These are phyloP conservation scores for Scheffersomyces amazonensis DNA, from an alignment of 805 yeast genomes.

Conservation along the genomic window DNA sequence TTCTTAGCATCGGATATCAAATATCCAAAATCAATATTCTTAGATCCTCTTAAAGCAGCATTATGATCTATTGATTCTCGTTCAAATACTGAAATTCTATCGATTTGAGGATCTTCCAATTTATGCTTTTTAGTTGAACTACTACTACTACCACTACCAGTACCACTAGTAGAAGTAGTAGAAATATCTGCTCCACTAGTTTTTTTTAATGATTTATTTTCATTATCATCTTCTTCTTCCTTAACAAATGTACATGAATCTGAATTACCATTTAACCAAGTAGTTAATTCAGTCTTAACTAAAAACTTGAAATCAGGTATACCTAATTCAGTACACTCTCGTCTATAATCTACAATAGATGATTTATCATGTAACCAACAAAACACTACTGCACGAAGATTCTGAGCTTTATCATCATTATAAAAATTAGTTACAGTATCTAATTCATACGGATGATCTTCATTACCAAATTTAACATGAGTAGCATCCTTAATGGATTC, in stretches of 20 bases:
- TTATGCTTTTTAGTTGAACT: conserved; percentile 17
- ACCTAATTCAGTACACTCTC: conserved; percentile 61
- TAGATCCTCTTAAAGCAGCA: conserved; percentile 62
- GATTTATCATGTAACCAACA: conserved; percentile 77
- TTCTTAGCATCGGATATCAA: conserved; percentile 65
- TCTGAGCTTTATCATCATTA: conserved; percentile 46
- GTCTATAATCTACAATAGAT: conserved; percentile 77
- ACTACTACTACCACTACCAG: too few species aligned
- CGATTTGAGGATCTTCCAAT: conserved; percentile 48
- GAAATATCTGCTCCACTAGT: conserved; percentile 2
- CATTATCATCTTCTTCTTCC: conserved; percentile 20
- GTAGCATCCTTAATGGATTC: conserved; percentile 34
- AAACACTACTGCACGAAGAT: conserved; percentile 62
- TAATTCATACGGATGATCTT: conserved; percentile 27
- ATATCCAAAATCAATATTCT: conserved; percentile 64
- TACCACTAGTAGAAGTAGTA: too few species aligned
- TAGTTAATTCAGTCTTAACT: conserved; percentile 79
- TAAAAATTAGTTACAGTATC: conserved; percentile 53
- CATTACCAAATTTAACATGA: conserved; percentile 31
- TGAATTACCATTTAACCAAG: conserved; percentile 75
- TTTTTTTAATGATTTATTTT: conserved; percentile 8
- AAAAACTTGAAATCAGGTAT: conserved; percentile 74
- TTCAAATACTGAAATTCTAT: conserved; percentile 45
- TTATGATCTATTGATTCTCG: conserved; percentile 56
- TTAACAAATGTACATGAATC: conserved; percentile 51